phyloP scores from a whole-genome alignment of 495 filamentous ascomycete genomes.

The Pseudotulostoma volvatum region DNA sequence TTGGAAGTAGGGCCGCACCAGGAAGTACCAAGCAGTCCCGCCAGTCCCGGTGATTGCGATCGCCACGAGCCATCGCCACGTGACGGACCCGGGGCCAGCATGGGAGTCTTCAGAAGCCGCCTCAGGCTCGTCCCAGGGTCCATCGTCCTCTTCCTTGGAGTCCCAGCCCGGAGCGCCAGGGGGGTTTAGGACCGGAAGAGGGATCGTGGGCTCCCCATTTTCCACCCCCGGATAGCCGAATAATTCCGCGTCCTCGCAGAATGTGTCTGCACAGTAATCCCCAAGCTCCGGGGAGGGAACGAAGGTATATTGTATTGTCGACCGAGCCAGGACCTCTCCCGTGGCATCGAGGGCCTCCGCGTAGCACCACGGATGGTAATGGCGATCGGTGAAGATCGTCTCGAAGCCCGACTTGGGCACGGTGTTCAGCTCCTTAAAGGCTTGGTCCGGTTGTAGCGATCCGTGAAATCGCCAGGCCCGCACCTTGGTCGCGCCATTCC shows the following conservation, averaged over 20 bases:
- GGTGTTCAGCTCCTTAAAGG: constrained; percentile 13
- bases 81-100: too few relatives aligned
- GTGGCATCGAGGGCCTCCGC: constrained; percentile 20
- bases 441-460: constrained; percentile 15
- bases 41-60: too few relatives aligned
- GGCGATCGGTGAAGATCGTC: constrained; percentile 18
- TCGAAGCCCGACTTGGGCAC: constrained; percentile 23
- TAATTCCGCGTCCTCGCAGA: constrained; percentile 17
- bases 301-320: constrained; percentile 24
- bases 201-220: constrained; percentile 14
- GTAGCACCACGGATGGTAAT: constrained; percentile 21
- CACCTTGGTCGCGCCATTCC: constrained; percentile 33
- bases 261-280: constrained; percentile 18
- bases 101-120: too few relatives aligned
- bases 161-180: not conserved
- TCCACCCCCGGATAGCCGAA: constrained; percentile 25
- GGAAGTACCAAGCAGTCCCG: too few relatives aligned
- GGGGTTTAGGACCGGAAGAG: constrained; percentile 8
- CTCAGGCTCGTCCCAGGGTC: not conserved
- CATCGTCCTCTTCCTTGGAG: not conserved
- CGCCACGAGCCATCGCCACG: too few relatives aligned
- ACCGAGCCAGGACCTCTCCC: constrained; percentile 21
- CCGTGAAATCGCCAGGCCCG: constrained; percentile 27
- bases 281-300: constrained; percentile 24
- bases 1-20: too few relatives aligned